Conservation (phyloP, 441 rosid genomes). For the Rhodomyrtus psidioides region DNA sequence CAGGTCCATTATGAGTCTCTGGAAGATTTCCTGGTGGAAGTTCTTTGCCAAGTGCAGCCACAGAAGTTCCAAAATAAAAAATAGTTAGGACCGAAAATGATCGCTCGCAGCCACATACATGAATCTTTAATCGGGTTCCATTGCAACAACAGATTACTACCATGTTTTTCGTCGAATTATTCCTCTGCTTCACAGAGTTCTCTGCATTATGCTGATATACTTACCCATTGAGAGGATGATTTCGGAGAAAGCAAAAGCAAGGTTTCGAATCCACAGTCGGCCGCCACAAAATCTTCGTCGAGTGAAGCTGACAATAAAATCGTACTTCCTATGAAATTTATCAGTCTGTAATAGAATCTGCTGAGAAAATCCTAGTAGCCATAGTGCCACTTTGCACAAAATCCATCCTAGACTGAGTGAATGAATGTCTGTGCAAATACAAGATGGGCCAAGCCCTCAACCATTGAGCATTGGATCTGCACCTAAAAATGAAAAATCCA, state of each 20-base stretch:
- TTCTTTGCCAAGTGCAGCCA: neutral
- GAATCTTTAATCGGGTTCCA: neutral
- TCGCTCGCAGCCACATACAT: neutral
- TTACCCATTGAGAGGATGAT: neutral
- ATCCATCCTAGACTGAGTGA: neutral
- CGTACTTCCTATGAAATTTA: neutral
- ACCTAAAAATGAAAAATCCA: neutral
- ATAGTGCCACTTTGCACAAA: neutral
- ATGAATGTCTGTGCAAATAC: neutral
- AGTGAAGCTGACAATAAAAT: neutral
- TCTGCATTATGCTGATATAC: neutral
- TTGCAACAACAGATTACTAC: neutral
- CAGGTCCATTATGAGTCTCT: slow-evolving; percentile 19
- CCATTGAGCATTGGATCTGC: neutral
- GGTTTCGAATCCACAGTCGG: neutral
- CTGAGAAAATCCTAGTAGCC: neutral
- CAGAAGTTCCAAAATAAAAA: neutral
- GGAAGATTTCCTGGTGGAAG: slow-evolving; percentile 29
- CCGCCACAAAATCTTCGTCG: neutral
- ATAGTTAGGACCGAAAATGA: neutral
- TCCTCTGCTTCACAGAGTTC: neutral
- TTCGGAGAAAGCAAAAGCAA: neutral
- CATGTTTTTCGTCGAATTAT: neutral
- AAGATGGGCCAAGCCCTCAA: neutral
- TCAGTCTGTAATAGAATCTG: neutral